Evolutionary conservation across 2,329 filamentous ascomycete genomes (phyloP), one percentile per base, ranked within the genome.

Genomic region (Cladosporium oxysporum): DNA sequence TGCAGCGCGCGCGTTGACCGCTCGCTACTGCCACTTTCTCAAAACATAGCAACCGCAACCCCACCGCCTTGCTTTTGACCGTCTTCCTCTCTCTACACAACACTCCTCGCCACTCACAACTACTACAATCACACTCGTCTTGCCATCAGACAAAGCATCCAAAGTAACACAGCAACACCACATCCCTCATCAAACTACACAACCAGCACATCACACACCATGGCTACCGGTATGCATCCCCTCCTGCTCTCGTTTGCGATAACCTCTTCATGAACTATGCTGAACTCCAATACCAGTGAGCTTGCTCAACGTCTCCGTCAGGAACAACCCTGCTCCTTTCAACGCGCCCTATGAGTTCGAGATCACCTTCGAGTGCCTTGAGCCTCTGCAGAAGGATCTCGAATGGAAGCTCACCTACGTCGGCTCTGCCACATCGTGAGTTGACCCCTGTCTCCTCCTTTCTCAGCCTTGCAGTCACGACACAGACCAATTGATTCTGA

Each of bases 331-430:
- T 76, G 93, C 95, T 75, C 88, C 91, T 73, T 98, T 99, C 82
- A 90, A 88, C 74, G 91, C 94, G 78, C 89, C 92, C 64, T 99
- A 99, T 79, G 89, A 95, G 79, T 97, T 99, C 73, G 94, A 99
- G 81, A 98, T 99, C 79, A 99, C 95, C 21, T 99, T 99, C 70
- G 95, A 99, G 81, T 98, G 95, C 76, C 88, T 98, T 28, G 95
- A 99, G 83, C 88, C 90, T 72, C 87, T 99, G 47, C 91, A 96
- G 78, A 97, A 97, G 82, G 95, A 99, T 82, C 89, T 99, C 68
- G 95, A 99, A 82, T 99, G 95, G 95, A 99, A 99, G 82, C 85
- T 99, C 75, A 99, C 93, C 79, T 99, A 99, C 75, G 95, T 99
- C 77, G 96, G 95, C 76, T 99, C 95, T 73, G 95, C 96, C 70